phyloP scores from a whole-genome alignment of 225 moss, liverwort and hornwort genomes.

The Ulota crispa region DNA sequence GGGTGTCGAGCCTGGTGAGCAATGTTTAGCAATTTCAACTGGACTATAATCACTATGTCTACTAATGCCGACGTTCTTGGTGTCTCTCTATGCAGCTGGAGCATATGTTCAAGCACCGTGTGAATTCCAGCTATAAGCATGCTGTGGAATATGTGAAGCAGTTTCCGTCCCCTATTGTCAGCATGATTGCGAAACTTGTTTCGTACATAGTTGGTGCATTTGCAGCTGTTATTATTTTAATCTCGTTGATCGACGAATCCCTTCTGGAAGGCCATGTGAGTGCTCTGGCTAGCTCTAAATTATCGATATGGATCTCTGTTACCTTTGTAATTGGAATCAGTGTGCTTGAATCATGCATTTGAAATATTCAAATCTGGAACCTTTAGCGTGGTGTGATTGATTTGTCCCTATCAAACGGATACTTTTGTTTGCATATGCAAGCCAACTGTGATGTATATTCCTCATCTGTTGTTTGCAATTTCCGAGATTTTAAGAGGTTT shows the following conservation, averaged over 20 bases:
- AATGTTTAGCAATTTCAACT: neutral
- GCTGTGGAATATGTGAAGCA: slow-evolving; percentile 97
- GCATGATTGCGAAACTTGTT: slow-evolving; percentile 92
- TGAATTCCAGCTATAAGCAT: slow-evolving; percentile 85
- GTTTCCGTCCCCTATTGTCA: slow-evolving; percentile 86
- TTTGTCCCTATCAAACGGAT: neutral
- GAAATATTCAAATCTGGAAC: neutral
- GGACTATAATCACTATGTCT: neutral
- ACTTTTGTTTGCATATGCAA: neutral
- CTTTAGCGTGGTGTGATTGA: neutral
- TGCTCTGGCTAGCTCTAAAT: slow-evolving; percentile 17
- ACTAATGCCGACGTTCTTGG: slow-evolving; percentile 17
- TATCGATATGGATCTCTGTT: neutral
- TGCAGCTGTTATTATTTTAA: slow-evolving; percentile 85
- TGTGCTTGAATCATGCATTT: neutral
- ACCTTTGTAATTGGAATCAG: neutral
- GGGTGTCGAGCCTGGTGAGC: neutral
- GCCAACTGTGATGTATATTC: neutral
- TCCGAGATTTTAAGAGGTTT: neutral
- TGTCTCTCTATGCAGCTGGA: slow-evolving; percentile 66
- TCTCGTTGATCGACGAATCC: slow-evolving; percentile 88
- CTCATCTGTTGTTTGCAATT: slow-evolving; percentile 3
- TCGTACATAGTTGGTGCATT: slow-evolving; percentile 94
- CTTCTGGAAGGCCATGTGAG: slow-evolving; percentile 91
- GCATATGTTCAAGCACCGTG: slow-evolving; percentile 92